These are phyloP conservation scores for Paraglomus occultum DNA, from an alignment of 192 early-diverging fungal genomes.

Conservation along the genomic window DNA sequence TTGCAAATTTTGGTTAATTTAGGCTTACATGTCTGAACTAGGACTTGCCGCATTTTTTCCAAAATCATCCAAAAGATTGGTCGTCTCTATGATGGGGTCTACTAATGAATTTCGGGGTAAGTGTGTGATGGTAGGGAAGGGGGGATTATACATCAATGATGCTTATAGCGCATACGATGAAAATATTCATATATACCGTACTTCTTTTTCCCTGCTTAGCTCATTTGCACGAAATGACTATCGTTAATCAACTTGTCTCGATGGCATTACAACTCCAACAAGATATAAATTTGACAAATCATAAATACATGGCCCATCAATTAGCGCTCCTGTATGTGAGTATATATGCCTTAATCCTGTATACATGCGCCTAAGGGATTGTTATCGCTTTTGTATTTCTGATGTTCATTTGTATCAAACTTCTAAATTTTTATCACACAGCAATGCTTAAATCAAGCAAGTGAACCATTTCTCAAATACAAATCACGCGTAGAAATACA, in stretches of 20 bases:
- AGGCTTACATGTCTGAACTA: conserved; percentile 40
- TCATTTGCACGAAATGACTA: conserved; percentile 43
- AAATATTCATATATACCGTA: conserved; percentile 7
- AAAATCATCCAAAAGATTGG: conserved; percentile 39
- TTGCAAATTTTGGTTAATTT: neutral
- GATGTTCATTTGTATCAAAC: neutral
- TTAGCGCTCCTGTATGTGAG: conserved; percentile 53
- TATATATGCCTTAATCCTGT: neutral
- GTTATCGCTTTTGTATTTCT: no score
- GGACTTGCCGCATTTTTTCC: conserved; percentile 42
- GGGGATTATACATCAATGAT: neutral
- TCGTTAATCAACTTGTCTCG: conserved; percentile 48
- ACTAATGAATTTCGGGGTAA: conserved; percentile 17
- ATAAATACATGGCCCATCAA: conserved; percentile 58
- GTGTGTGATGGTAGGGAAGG: no score
- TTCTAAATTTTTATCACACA: neutral
- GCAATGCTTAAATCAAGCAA: conserved; percentile 49
- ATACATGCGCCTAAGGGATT: no score
- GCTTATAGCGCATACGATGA: neutral
- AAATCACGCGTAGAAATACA: conserved; percentile 44
- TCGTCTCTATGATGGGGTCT: conserved; percentile 29
- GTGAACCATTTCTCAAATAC: conserved; percentile 43
- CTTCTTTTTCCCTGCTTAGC: conserved; percentile 30
- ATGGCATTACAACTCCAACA: conserved; percentile 50
- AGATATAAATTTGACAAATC: conserved; percentile 46